These are phyloP conservation scores for Pichia thaimueangensis DNA, from an alignment of 805 yeast species.

Conservation along the genomic window DNA sequence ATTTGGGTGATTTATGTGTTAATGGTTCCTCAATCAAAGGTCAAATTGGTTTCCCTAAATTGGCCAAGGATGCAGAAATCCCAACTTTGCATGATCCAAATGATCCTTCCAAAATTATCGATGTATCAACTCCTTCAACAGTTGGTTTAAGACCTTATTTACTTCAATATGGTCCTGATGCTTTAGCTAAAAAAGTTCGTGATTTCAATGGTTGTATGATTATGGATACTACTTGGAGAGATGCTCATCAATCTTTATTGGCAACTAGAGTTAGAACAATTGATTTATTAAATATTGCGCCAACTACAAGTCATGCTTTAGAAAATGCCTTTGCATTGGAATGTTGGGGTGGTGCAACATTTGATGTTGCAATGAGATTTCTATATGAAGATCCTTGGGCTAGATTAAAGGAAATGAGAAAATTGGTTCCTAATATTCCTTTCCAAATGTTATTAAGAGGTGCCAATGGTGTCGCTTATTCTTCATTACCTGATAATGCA, in stretches of 20 bases:
- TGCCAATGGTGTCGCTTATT: conserved; percentile 98
- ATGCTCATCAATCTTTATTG: conserved; percentile 94
- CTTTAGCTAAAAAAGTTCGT: conserved; percentile 84
- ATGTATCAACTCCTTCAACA: conserved; percentile 46
- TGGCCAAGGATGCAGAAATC: conserved; percentile 64
- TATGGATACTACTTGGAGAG: conserved; percentile 99
- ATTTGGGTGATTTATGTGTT: conserved; percentile 89
- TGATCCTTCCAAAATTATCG: conserved; percentile 53
- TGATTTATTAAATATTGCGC: conserved; percentile 88
- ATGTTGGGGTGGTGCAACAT: conserved; percentile 99
- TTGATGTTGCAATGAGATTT: conserved; percentile 98
- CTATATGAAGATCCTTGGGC: conserved; percentile 99
- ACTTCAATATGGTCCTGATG: conserved; percentile 79
- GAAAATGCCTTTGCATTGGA: conserved; percentile 90
- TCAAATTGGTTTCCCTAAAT: conserved; percentile 87
- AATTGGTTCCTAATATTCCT: conserved; percentile 93
- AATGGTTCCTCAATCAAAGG: conserved; percentile 96
- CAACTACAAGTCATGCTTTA: conserved; percentile 85
- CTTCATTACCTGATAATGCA: conserved; percentile 96
- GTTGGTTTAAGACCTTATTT: conserved; percentile 91
- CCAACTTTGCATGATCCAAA: conserved; percentile 63
- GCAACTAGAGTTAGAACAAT: conserved; percentile 97
- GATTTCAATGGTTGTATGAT: conserved; percentile 77
- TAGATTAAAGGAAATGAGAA: conserved; percentile 80
- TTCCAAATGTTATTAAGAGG: conserved; percentile 99